A percentile compares a stretch with the other conserved stretches of the same genome.
Conservation (phyloP, 768 basidiomycete species). For the Lactarius tabidus region DNA sequence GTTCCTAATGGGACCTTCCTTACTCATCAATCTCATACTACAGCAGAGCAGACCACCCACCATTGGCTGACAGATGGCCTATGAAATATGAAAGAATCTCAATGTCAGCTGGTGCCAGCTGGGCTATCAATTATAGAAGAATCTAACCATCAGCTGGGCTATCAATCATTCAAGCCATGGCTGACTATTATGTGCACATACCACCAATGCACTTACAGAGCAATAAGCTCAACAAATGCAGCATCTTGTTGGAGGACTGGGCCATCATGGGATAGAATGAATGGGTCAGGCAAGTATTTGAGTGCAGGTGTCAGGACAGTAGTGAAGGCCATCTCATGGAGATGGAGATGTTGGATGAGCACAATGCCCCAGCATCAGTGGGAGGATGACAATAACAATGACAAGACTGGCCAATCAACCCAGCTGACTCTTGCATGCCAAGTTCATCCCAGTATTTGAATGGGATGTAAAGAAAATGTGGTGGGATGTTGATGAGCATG, state of each 20-base stretch:
- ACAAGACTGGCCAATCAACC: conserved; percentile 33
- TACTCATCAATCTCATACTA: no score
- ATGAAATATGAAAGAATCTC: background rate
- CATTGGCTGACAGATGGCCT: no score
- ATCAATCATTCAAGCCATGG: no score
- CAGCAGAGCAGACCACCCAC: no score
- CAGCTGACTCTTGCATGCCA: conserved; percentile 48
- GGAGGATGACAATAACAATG: conserved; percentile 68
- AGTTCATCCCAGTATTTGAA: conserved; percentile 69
- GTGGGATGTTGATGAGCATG: conserved; percentile 60
- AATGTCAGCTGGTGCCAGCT: no score
- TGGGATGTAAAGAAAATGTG: conserved; percentile 62
- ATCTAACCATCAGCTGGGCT: no score
- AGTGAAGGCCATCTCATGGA: conserved; percentile 42
- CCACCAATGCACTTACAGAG: conserved; percentile 35
- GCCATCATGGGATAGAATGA: conserved; percentile 95
- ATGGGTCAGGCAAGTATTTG: conserved; percentile 91
- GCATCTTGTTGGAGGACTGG: conserved; percentile 85
- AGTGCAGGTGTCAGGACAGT: conserved; percentile 89
- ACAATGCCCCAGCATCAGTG: conserved; percentile 63
- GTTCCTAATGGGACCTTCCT: no score
- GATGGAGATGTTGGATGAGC: conserved; percentile 60
- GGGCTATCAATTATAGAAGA: no score
- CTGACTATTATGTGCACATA: no score
- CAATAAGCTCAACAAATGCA: conserved; percentile 9